A percentile compares a stretch with the other conserved stretches of the same genome.
Conservation (phyloP, 768 basidiomycete species). For the Russula emetica region DNA sequence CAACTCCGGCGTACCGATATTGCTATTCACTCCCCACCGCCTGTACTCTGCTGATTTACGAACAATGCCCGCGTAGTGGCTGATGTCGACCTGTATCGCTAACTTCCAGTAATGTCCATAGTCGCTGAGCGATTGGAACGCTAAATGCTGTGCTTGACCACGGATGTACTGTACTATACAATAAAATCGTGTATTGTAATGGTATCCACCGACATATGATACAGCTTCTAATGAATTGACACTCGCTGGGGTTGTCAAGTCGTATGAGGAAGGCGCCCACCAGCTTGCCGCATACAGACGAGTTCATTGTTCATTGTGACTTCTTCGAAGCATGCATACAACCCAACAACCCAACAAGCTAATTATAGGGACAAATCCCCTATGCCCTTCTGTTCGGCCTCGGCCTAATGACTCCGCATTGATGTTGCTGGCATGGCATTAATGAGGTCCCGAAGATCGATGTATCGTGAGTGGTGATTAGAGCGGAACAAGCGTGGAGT, state of each 20-base stretch:
- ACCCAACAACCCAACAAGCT: not conserved
- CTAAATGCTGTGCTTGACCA: not conserved
- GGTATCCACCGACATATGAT: constrained; percentile 2
- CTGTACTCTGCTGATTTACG: not conserved
- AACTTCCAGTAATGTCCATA: not conserved
- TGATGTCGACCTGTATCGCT: not conserved
- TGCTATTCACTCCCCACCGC: not conserved
- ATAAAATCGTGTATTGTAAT: constrained; percentile 4
- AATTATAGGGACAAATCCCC: not conserved
- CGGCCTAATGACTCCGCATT: not conserved
- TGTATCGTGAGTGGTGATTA: not conserved
- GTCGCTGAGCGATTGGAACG: constrained; percentile 14
- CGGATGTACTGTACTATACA: constrained; percentile 3
- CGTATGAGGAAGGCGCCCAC: not conserved
- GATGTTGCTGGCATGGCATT: not conserved
- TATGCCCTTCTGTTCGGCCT: not conserved
- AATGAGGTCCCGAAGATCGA: not conserved
- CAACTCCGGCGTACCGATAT: not conserved
- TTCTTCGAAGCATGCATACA: not conserved
- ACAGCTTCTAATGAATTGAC: constrained; percentile 1
- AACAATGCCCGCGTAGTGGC: not conserved
- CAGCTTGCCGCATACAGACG: not conserved
- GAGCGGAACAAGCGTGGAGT: not conserved
- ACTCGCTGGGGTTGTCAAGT: not conserved
- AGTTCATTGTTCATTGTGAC: too few species aligned